Conservation (phyloP, 495 filamentous ascomycete species). For the Annulohypoxylon stygium region DNA sequence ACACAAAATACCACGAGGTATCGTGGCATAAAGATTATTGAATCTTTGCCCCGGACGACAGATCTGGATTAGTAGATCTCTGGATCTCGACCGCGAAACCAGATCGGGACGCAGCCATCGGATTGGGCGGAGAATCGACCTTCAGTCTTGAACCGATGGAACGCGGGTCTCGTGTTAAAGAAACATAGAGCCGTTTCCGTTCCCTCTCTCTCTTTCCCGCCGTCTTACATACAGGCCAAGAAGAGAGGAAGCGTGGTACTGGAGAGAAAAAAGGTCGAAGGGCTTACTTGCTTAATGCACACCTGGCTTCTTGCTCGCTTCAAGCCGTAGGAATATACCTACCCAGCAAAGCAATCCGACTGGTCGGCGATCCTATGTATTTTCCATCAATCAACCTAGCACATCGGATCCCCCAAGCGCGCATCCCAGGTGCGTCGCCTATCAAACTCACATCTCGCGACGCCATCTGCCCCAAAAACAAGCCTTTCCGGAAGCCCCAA, state of each 20-base stretch:
- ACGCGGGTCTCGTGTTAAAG: conserved; percentile 20
- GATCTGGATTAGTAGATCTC: conserved; percentile 49
- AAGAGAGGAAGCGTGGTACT: conserved; percentile 1
- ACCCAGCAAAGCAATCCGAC: conserved; percentile 34
- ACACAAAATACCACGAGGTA: conserved; percentile 33
- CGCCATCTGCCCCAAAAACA: conserved; percentile 33
- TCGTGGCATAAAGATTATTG: conserved; percentile 24
- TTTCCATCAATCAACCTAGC: background rate
- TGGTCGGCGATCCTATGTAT: conserved; percentile 11
- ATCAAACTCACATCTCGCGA: conserved; percentile 1
- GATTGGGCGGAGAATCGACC: conserved; percentile 34
- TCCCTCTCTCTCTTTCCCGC: background rate
- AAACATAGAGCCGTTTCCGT: conserved; percentile 2
- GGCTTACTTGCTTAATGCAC: conserved; percentile 20
- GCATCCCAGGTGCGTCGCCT: background rate
- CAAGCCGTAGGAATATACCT: conserved; percentile 11
- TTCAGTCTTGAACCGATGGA: conserved; percentile 23
- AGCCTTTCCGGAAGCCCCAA: conserved; percentile 38
- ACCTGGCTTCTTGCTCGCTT: conserved; percentile 35
- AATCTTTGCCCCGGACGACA: conserved; percentile 41
- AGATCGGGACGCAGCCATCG: conserved; percentile 43
- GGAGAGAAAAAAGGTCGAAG: background rate
- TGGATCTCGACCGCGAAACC: conserved; percentile 40
- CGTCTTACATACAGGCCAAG: conserved; percentile 19
- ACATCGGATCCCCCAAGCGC: conserved; percentile 24